A percentile compares a stretch with the other conserved stretches of the same genome.
phyloP scores from a whole-genome alignment of 495 filamentous ascomycete species.

The Xylaria sp. region DNA sequence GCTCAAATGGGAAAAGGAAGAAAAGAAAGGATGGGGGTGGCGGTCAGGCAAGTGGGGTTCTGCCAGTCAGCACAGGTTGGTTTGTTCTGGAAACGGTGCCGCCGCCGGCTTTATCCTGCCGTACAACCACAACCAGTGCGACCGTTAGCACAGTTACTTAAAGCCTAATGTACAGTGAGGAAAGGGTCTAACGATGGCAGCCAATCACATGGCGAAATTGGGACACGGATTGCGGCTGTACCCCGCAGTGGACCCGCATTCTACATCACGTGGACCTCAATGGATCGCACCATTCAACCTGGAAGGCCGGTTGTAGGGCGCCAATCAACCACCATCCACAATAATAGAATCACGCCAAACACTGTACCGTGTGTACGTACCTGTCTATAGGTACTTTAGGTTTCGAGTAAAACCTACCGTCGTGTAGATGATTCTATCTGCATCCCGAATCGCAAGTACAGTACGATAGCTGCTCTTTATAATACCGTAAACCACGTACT shows the following conservation, averaged over 20 bases:
- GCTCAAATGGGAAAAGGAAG: constrained; percentile 19
- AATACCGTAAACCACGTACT: too few relatives aligned
- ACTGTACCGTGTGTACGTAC: not conserved
- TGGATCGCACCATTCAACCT: constrained; percentile 3
- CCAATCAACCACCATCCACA: not conserved
- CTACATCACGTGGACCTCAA: constrained; percentile 11
- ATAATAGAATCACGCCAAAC: not conserved
- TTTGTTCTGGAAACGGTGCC: not conserved
- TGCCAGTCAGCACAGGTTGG: not conserved
- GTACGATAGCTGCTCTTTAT: too few relatives aligned
- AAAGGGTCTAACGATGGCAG: not conserved
- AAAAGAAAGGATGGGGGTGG: constrained; percentile 10
- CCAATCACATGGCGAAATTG: not conserved
- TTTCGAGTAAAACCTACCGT: too few relatives aligned
- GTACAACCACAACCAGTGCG: not conserved
- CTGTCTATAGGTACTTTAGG: too few relatives aligned
- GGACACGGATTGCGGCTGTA: not conserved
- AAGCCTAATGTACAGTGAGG: not conserved
- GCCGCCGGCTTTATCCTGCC: constrained; percentile 8
- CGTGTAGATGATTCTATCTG: too few relatives aligned
- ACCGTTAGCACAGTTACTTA: not conserved
- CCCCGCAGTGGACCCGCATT: constrained; percentile 14
- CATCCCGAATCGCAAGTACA: too few relatives aligned
- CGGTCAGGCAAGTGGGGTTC: constrained; percentile 18
- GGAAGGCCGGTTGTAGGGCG: not conserved